Conservation (phyloP, 768 basidiomycete species). For the Nevesoporus exiguus region DNA sequence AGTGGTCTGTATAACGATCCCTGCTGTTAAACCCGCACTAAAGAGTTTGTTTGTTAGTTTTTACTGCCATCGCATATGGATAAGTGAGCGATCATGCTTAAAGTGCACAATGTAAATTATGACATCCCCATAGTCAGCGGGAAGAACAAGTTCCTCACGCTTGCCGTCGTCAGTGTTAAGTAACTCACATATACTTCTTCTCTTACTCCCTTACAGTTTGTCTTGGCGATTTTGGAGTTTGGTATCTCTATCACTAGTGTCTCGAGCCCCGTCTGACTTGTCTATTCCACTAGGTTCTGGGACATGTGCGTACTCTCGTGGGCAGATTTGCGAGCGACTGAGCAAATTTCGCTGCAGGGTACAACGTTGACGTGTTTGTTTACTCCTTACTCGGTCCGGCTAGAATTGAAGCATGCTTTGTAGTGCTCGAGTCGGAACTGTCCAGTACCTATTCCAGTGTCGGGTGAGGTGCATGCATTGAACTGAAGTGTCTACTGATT, state of each 20-base stretch:
- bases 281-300: background rate
- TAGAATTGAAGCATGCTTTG: background rate
- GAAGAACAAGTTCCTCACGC: conserved; percentile 6
- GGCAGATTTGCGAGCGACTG: background rate
- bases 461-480: background rate
- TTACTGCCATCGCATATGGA: conserved; percentile 14
- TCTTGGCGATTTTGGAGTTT: background rate
- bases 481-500: background rate
- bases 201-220: background rate
- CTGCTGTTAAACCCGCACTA: background rate
- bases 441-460: conserved; percentile 1
- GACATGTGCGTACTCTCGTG: conserved; percentile 1
- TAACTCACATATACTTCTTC: background rate
- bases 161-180: conserved; percentile 5
- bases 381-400: background rate
- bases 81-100: background rate
- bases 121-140: conserved; percentile 9
- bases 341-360: background rate
- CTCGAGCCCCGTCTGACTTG: background rate
- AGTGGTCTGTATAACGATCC: conserved; percentile 3
- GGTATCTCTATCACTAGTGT: background rate
- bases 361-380: conserved; percentile 6
- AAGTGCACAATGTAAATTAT: background rate
- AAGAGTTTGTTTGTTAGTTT: background rate
- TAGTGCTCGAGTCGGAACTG: conserved; percentile 8